These are phyloP conservation scores for Hyparrhenia diplandra DNA, from an alignment of 176 grass and related monocot species.

Conservation along the genomic window DNA sequence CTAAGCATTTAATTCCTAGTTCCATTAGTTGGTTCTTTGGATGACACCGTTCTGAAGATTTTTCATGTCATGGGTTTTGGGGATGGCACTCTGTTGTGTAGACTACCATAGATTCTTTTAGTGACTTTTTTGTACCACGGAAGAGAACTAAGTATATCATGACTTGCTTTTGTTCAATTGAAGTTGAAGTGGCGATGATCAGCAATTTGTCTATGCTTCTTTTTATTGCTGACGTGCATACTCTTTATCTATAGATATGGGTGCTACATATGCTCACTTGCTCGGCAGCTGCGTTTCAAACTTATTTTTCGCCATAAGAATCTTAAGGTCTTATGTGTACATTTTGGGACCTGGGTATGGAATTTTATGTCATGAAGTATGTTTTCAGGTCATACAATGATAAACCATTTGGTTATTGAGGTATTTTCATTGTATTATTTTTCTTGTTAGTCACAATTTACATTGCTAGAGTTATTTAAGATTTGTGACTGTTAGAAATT, in stretches of 20 bases:
- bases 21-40: slow-evolving; percentile 40
- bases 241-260: slow-evolving; percentile 17
- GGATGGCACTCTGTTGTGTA: slow-evolving; percentile 34
- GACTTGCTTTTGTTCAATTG: slow-evolving; percentile 36
- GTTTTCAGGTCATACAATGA: neutral
- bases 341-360: neutral
- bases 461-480: neutral
- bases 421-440: neutral
- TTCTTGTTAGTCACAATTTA: neutral
- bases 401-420: neutral
- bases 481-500: neutral
- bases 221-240: slow-evolving; percentile 12
- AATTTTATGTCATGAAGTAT: neutral
- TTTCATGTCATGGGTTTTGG: slow-evolving; percentile 25
- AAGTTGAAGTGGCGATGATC: slow-evolving; percentile 37
- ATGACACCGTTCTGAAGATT: slow-evolving; percentile 27
- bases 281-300: neutral
- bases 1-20: slow-evolving; percentile 23
- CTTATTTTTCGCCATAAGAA: neutral
- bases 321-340: neutral
- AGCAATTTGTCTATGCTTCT: slow-evolving; percentile 5
- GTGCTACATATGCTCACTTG: neutral
- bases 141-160: slow-evolving; percentile 47
- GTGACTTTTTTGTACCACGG: slow-evolving; percentile 45
- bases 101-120: slow-evolving; percentile 43